phyloP scores from a whole-genome alignment of 495 filamentous ascomycete genomes.

The Podospora didyma region DNA sequence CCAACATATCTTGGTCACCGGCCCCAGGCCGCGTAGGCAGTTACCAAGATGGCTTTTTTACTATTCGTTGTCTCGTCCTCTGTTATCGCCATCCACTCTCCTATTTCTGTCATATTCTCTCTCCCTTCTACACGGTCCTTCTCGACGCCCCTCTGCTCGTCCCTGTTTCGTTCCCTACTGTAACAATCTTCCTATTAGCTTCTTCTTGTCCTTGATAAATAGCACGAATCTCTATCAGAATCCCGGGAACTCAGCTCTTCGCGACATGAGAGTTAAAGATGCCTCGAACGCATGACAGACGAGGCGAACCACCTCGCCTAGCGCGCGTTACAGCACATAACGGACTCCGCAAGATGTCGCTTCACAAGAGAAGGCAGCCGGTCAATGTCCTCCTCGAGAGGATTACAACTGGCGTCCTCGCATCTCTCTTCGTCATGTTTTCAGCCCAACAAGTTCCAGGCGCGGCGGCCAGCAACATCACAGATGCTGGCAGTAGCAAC shows the following conservation, averaged over 20 bases:
- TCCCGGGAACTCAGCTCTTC: background rate
- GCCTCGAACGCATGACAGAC: background rate
- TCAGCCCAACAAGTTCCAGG: background rate
- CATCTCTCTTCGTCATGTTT: background rate
- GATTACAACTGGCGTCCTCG: background rate
- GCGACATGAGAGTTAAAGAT: background rate
- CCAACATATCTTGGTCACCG: background rate
- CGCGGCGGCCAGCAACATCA: conserved; percentile 4
- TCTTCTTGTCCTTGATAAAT: background rate
- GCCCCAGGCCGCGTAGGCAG: background rate
- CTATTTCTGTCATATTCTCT: too few relatives aligned
- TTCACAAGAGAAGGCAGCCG: background rate
- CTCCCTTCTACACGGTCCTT: too few relatives aligned
- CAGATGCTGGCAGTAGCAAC: conserved; percentile 3
- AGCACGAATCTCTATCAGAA: too few relatives aligned
- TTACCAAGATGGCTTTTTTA: conserved; percentile 1
- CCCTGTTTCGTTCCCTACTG: background rate
- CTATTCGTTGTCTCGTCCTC: too few relatives aligned
- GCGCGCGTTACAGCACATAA: background rate
- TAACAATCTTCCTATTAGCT: background rate
- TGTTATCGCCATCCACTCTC: too few relatives aligned
- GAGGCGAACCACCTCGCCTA: background rate
- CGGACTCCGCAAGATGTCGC: background rate
- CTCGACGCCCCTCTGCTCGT: background rate
- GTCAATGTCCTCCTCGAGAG: background rate